Base-by-base conservation (phyloP, 2,329 filamentous ascomycete species). In the Penicillium sp. region DNA sequence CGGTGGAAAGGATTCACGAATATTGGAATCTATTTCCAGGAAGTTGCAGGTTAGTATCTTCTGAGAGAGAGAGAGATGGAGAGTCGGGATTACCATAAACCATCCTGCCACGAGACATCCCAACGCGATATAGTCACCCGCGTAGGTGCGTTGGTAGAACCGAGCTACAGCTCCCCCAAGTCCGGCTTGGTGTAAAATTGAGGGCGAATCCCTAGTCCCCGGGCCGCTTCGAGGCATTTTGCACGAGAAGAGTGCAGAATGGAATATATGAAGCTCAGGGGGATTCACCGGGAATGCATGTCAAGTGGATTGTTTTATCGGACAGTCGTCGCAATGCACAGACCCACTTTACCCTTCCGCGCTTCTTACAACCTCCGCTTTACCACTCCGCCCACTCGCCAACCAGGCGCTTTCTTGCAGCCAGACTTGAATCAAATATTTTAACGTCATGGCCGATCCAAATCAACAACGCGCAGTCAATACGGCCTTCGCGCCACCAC, bases 1-100 rank as follows among this genome's bases (percentile, higher is more conserved):
- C 91, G 92, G 74, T 98, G 92, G 73, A 98, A 98, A 0, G 95
- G 95, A 59, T 88, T 87, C 66, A 91, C 83, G 63, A 89, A 81
- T 67, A 90, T 78, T 74, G 86, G 81, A 44, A 91, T 81, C 83
- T 91, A 45, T 7, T 39, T 23, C 14, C 33, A 26, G 6, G 5
- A 5, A 49, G 6, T 44, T 16, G 14, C n/a, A 21, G 2, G 46
- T 59, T 31, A 63, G 48, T 6, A 55, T 31, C 9, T 5, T 23
- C 23, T 19, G 19, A 19, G 19, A 19, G 13, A 14, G 33, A 21
- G 19, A 11, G 21, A 21, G 5, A 21, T 5, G 6, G 16, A 21
- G 1, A 13, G 31, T 50, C 25, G 7, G 69, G 62, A 66, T 56
- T 45, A 73, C 67, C 53, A 72, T 42, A 47, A 71, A 27, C 66